Evolutionary conservation across 2,329 filamentous ascomycete genomes (phyloP), one percentile per base, ranked within the genome.

Genomic region (Aspergillus clavatus): DNA sequence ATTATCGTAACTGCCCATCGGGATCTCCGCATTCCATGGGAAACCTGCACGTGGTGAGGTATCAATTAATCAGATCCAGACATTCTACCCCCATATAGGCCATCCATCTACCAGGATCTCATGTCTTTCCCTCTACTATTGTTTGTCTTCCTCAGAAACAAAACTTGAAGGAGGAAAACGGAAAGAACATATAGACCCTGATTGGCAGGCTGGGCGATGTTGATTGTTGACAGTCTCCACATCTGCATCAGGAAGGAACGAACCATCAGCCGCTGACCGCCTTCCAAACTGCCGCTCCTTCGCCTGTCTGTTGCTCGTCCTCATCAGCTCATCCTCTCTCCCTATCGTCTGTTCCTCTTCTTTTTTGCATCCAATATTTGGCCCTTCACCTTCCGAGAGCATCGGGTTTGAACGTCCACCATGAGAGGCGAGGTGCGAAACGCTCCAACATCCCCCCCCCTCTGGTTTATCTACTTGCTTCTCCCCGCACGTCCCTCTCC

Each of bases 401-500:
- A 24, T n/a, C 33, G 16, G 19, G 18, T 35, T 18, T 27, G 19
- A 28, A 27, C 38, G 21, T 43, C 45, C 58, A 66, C 38, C 41
- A 67, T 67, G 64, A 55, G 63, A 58, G 64, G 65, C 57, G 65
- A 67, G 59, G 64, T 68, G 62, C 24, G 54, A 50, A n/a, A 29
- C 16, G 43, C 39, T 38, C n/a, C 26, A 24, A 24, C 23, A 35
- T 35, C 35, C 23, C 38, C 28, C 14, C 27, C 42, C 14, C 27
- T 42, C 43, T 41, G 57, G 51, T 57, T 54, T 55, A 55, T 51
- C 35, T 38, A 28, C 27, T 40, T 44, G 45, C 51, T 51, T 47
- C 52, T 51, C 47, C 52, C 47, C 45, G 46, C 44, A 45, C 22
- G n/a, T 28, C 35, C 31, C 29, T 40, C 43, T 39, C 31, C 35